These are phyloP conservation scores for Fagus sylvatica DNA, from an alignment of 306 rosid genomes.

Conservation along the genomic window DNA sequence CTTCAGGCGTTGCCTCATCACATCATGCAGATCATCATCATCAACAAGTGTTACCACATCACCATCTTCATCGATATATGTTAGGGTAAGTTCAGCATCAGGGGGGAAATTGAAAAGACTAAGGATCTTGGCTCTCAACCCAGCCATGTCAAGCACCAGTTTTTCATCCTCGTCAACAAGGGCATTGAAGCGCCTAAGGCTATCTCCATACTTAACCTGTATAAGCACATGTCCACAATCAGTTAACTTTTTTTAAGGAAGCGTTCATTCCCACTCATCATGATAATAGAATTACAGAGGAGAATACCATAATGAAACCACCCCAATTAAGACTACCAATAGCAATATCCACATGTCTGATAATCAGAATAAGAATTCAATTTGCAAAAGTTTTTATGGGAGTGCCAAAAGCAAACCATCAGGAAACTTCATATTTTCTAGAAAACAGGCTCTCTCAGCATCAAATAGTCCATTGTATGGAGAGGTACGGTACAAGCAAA, in stretches of 20 bases:
- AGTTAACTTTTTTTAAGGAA: neutral
- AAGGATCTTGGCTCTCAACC: constrained; percentile 55
- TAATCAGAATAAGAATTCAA: neutral
- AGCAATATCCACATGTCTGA: neutral
- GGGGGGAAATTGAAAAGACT: constrained; percentile 49
- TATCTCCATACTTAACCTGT: constrained; percentile 70
- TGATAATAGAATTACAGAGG: neutral
- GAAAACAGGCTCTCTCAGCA: neutral
- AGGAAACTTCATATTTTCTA: neutral
- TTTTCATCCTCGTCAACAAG: constrained; percentile 36
- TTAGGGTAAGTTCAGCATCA: constrained; percentile 55
- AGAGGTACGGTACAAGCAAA: neutral
- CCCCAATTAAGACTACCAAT: neutral
- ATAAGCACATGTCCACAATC: constrained; percentile 10
- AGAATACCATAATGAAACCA: neutral
- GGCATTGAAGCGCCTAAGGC: constrained; percentile 83
- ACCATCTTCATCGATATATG: constrained; percentile 90
- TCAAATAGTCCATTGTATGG: neutral
- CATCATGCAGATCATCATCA: constrained; percentile 77
- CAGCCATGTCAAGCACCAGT: constrained; percentile 70
- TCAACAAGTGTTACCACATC: constrained; percentile 77
- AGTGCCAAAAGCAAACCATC: neutral
- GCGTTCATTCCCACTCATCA: neutral
- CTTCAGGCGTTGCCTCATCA: constrained; percentile 63
- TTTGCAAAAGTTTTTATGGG: neutral